Percentiles rank a stretch among this genome's conserved stretches.
These are phyloP conservation scores for Metschnikowia picachoensis DNA, from an alignment of 805 yeast species.

Conservation along the genomic window DNA sequence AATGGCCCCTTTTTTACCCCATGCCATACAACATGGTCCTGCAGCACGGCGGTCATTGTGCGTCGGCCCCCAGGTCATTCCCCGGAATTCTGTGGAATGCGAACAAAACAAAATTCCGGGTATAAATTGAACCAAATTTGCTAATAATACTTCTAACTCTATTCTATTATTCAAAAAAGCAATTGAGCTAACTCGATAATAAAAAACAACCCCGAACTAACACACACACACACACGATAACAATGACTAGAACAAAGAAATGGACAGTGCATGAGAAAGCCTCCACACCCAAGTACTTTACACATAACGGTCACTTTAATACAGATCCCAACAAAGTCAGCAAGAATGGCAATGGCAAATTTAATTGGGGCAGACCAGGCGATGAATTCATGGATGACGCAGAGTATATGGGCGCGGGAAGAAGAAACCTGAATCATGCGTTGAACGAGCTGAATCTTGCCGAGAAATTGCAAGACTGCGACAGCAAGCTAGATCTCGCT, in stretches of 20 bases:
- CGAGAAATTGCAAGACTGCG: conserved; percentile 20
- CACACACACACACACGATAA: neutral
- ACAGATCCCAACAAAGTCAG: conserved; percentile 73
- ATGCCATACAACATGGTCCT: neutral
- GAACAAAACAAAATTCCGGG: neutral
- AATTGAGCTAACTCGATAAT: no score
- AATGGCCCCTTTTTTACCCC: no score
- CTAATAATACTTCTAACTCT: no score
- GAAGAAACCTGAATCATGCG: conserved; percentile 41
- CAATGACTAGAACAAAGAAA: conserved; percentile 76
- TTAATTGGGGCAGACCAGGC: conserved; percentile 83
- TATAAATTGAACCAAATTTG: neutral
- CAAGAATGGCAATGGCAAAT: conserved; percentile 82
- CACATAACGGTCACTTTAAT: conserved; percentile 67
- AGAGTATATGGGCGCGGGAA: conserved; percentile 29
- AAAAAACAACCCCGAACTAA: no score
- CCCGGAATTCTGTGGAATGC: neutral
- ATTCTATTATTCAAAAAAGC: no score
- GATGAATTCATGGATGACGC: conserved; percentile 68
- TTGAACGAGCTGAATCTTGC: conserved; percentile 28
- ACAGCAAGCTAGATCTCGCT: conserved; percentile 1
- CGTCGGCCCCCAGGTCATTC: conserved; percentile 1
- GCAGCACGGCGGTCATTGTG: neutral
- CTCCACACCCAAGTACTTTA: conserved; percentile 67
- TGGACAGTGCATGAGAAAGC: conserved; percentile 66